Conservation (phyloP, 2,329 filamentous ascomycete genomes). For the Alternaria alternata region DNA sequence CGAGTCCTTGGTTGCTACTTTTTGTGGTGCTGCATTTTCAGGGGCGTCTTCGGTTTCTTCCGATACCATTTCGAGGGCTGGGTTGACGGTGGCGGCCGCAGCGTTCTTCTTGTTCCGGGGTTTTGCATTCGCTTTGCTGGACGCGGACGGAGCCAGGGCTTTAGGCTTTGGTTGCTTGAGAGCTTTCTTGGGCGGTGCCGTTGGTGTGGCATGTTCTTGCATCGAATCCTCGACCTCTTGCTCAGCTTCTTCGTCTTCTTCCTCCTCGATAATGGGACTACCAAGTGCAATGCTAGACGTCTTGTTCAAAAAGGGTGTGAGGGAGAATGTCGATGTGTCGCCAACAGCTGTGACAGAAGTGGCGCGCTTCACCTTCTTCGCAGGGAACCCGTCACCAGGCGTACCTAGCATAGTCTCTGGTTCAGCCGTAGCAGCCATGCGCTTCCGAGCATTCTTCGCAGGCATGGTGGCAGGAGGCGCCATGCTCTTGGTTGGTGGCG, state of each 20-base stretch:
- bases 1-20: conserved; percentile 47
- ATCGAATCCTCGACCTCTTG: conserved; percentile 30
- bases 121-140: conserved; percentile 56
- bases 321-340: conserved; percentile 91
- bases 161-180: conserved; percentile 49
- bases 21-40: conserved; percentile 44
- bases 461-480: conserved; percentile 47
- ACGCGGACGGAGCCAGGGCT: conserved; percentile 55
- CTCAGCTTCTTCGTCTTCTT: conserved; percentile 34
- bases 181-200: conserved; percentile 40
- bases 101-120: conserved; percentile 49
- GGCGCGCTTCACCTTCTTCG: conserved; percentile 56
- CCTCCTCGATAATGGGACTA: conserved; percentile 50
- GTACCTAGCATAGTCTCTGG: conserved; percentile 59
- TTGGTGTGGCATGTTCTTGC: conserved; percentile 40
- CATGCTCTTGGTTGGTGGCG: conserved; percentile 39
- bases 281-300: conserved; percentile 66
- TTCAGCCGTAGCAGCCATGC: conserved; percentile 54
- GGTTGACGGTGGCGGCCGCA: conserved; percentile 24
- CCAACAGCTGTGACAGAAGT: conserved; percentile 69
- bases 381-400: conserved; percentile 56
- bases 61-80: conserved; percentile 54
- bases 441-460: conserved; percentile 54
- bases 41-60: conserved; percentile 54
- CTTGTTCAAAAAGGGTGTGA: conserved; percentile 90